Evolutionary conservation across 768 basidiomycete species (phyloP), one percentile per base, ranked within the genome.

Genomic region (Boletus coccyginus): DNA sequence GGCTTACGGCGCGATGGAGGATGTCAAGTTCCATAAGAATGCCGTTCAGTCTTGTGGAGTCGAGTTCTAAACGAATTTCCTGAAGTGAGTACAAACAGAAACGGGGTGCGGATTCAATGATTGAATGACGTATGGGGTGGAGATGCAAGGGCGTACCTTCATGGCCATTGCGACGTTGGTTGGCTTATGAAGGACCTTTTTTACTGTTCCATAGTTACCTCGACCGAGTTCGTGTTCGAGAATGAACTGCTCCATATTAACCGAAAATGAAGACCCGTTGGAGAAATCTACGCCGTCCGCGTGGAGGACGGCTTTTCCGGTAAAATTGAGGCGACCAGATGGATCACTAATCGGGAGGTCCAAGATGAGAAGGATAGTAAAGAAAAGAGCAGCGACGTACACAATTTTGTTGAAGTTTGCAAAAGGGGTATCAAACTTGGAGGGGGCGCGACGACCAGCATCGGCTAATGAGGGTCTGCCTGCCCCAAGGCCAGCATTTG

Each of bases 1-100:
- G 90, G 10, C 90, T 86, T 43, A 88, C 81, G 4, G 95, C 95
- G 29, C 94, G 91, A 72, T 99, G 97, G 8, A 99, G 84, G 61
- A 99, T 90, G 69, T 99, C 96, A 52, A 99, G 89, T 68, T 99
- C 97, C 90, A 98, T 98, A 65, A 99, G 87, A 78, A 99, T 98
- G 14, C 89, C 92, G 65, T 93, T 93, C 40, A 98, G 82, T 66
- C 94, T 93, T 46, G 91, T 86, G 52, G 94, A 85, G 65, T 98
- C 97, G 14, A 99, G 82, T 70, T 98, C 94, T 16, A 99, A 80
- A 24, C 93, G 91, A 62, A 98, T 99, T 87, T 99, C 96, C 96
- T 98, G 70, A 46, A 43, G 39, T 16, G 36, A 42, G 46, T 32
- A 47, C 44, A 29, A 48, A 57, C n/a, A 21, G 27, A 41, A 50